These are phyloP conservation scores for Pilatotrama ljubarskyi DNA, from an alignment of 768 basidiomycete species.

Conservation along the genomic window DNA sequence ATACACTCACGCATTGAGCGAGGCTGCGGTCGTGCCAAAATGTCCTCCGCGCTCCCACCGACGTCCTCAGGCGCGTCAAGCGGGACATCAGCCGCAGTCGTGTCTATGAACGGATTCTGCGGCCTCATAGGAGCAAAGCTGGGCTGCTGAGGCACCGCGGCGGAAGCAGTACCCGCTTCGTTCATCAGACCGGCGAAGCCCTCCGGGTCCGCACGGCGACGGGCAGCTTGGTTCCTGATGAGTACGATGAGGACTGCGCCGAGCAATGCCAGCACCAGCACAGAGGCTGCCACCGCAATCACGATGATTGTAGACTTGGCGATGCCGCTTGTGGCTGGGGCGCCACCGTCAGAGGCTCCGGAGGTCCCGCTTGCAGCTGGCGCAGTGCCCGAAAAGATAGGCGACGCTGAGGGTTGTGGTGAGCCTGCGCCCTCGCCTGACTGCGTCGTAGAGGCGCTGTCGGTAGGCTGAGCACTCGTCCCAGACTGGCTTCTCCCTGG, in stretches of 20 bases:
- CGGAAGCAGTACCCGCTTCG: conserved; percentile 5
- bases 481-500: neutral
- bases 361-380: neutral
- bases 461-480: neutral
- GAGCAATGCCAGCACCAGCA: conserved; percentile 18
- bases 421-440: neutral
- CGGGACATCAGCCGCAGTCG: conserved; percentile 2
- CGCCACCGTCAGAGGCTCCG: neutral
- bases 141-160: neutral
- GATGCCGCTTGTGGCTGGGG: conserved; percentile 1
- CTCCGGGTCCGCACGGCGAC: conserved; percentile 10
- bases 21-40: neutral
- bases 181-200: neutral
- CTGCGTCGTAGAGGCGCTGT: neutral
- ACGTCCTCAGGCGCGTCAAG: conserved; percentile 5
- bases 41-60: neutral
- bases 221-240: conserved; percentile 15
- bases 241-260: conserved; percentile 20
- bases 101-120: conserved; percentile 18
- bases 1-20: neutral
- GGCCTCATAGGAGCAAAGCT: conserved; percentile 9
- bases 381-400: neutral
- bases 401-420: conserved; percentile 2
- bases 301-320: conserved; percentile 20
- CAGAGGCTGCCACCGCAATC: conserved; percentile 17